Evolutionary conservation across 192 early-diverging fungal genomes (phyloP), one percentile per base, ranked within the genome.

Genomic region (Entomortierella beljakovae): DNA sequence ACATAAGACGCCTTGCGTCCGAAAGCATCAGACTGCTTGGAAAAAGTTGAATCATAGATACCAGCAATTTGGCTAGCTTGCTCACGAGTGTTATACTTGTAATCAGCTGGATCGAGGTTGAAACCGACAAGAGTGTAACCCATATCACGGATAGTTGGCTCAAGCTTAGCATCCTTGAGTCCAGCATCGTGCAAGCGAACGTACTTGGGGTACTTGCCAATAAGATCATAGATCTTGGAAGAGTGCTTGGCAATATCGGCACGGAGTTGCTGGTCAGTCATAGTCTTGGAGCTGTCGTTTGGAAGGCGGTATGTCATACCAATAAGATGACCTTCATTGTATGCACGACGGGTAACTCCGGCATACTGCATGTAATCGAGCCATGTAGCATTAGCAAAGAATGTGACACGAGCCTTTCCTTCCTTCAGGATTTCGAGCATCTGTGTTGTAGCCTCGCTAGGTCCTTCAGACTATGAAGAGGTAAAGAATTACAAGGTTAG

Each of bases 281-380:
- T 74, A 37, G 53, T 38, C 34, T 76, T 62, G 23, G 85, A 81
- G 3, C 77, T 72, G 28, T 86, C 85, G 31, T 81, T 71, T n/a
- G 85, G 85, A 20, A 83, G 52, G 40, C 85, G 85, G 58, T 86
- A 86, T 48, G 82, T 86, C 85, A 86, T 86, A 18, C 85, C 85
- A 65, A 86, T 86, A 40, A 84, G 71, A 52, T 86, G 85, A n/a
- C 85, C 85, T 31, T 86, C 82, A 48, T 62, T 86, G 68, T 86
- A 86, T 54, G 85, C 83, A 49, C 85, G 85, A 26, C 83, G 85
- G 28, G 83, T 69, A 34, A 86, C 80, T 31, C 81, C 81, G 3
- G 85, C 85, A 49, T 86, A 86, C 48, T 86, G 85, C 62, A 84
- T 83, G 32, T 83, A 84, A 40, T 86, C 83, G 25, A 86, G 77